Evolutionary conservation across 2,329 filamentous ascomycete genomes (phyloP), one percentile per base, ranked within the genome.

Genomic region (Seiridium cupressi): DNA sequence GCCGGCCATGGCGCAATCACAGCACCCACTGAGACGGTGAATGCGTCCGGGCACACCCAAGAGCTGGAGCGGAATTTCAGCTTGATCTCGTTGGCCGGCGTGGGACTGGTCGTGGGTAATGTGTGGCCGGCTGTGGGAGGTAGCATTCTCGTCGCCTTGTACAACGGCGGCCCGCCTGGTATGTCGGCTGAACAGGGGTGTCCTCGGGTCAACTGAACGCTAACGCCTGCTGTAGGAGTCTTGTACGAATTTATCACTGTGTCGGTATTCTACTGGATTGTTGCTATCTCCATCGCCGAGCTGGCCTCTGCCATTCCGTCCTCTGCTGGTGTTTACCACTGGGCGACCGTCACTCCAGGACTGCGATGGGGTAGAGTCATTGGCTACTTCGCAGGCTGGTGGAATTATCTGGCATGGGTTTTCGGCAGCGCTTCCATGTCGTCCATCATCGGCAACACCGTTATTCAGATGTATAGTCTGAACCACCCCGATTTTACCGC

Each of bases 291-390:
- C 10, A 79, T 88, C 60, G 84, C 85, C 49, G 85, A 88, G 70
- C 74, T 88, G 35, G 83, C 84, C 10, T 85, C 82, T 57, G 81
- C 84, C 18, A 85, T 87, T 62, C 85, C 85, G n/a, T 86, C 84
- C 1, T 80, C 83, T 5, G 82, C 80, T 58, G 84, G 84, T 32
- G 82, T 87, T 4, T 88, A 88, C 60, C 84, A 87, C 65, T 87
- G 83, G 82, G 84, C 84, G 2, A 80, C 83, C 11, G 76, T 87
- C 7, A 86, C 84, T 2, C 81, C 83, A 0, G 85, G 85, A 2
- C 72, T 66, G 2, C 74, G 72, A 62, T 81, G 80, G 72, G 84
- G 85, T 35, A 79, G 84, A 18, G 64, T 77, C 0, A 76, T 84
- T 8, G 76, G 77, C 5, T 79, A 77, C 69, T 77, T 78, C 57